Percentiles rank a stretch among this genome's conserved stretches.
Evolutionary conservation across 2,329 filamentous ascomycete genomes (phyloP).

Genomic region (Passalora sequoiae): DNA sequence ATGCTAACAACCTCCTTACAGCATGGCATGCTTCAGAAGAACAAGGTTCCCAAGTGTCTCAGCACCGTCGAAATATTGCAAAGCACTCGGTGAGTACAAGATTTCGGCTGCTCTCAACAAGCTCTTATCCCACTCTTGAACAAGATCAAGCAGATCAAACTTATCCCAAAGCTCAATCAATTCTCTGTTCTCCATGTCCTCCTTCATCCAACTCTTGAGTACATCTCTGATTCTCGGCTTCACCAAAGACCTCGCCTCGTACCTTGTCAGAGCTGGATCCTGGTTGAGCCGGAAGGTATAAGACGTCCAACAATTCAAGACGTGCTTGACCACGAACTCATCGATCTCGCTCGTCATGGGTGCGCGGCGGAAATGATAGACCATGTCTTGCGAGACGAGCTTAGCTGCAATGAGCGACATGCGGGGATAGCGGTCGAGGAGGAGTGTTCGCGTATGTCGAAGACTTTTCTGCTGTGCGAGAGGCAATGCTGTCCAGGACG

Average conservation of each 20-base stretch:
- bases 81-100: no score
- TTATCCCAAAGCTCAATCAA: no score
- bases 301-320: slow-evolving; percentile 12
- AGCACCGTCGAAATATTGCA: no score
- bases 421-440: slow-evolving; percentile 14
- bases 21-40: no score
- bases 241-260: slow-evolving; percentile 5
- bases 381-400: no score
- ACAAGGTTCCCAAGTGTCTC: no score
- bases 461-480: slow-evolving; percentile 1
- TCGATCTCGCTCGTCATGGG: slow-evolving; percentile 8
- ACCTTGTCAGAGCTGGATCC: slow-evolving; percentile 1
- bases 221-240: slow-evolving; percentile 13
- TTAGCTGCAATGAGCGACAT: no score
- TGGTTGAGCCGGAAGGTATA: slow-evolving; percentile 8
- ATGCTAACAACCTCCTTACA: no score
- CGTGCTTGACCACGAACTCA: slow-evolving; percentile 12
- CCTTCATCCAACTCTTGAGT: slow-evolving; percentile 10
- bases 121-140: no score
- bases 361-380: slow-evolving; percentile 1
- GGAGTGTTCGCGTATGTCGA: slow-evolving; percentile 3
- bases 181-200: no score
- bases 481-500: slow-evolving; percentile 5
- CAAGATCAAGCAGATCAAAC: no score
- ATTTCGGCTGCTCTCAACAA: no score